Evolutionary conservation across 225 moss, liverwort and hornwort species (phyloP).

Genomic region (Asterella californica): DNA sequence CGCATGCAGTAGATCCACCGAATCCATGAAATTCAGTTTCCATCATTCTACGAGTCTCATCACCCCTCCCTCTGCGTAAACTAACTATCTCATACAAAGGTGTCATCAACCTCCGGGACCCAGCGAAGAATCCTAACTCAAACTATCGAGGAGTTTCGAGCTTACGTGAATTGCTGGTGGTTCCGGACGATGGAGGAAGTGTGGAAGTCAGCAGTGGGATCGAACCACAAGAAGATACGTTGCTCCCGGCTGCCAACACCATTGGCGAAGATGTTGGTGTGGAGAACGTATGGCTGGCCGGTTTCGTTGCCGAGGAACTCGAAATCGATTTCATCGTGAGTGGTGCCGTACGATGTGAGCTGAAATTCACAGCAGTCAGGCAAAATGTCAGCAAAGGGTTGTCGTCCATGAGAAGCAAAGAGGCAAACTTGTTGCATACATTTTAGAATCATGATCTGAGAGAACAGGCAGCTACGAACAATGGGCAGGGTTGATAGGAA

Average conservation of each 20-base stretch:
- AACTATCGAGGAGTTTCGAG: not conserved
- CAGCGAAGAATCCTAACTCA: not conserved
- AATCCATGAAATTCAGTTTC: too few relatives aligned
- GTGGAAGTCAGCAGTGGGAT: constrained; percentile 16
- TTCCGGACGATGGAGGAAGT: constrained; percentile 11
- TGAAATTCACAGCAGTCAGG: not conserved
- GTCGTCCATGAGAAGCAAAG: too few relatives aligned
- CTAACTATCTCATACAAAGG: too few relatives aligned
- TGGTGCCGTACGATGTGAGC: not conserved
- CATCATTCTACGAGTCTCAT: too few relatives aligned
- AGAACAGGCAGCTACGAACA: not conserved
- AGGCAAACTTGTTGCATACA: too few relatives aligned
- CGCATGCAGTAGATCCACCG: too few relatives aligned
- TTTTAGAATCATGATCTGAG: too few relatives aligned
- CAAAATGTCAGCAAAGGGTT: not conserved
- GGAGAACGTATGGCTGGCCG: constrained; percentile 2
- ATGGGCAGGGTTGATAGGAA: not conserved
- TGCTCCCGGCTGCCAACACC: constrained; percentile 3
- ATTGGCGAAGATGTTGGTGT: constrained; percentile 9
- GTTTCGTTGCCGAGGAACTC: constrained; percentile 22
- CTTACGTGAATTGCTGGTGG: constrained; percentile 18
- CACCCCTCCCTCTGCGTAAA: too few relatives aligned
- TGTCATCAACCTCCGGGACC: too few relatives aligned
- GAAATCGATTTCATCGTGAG: constrained; percentile 16
- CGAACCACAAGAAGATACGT: constrained; percentile 18